Conservation (phyloP, 169 alveolate species). For the Eimeria maxima region DNA sequence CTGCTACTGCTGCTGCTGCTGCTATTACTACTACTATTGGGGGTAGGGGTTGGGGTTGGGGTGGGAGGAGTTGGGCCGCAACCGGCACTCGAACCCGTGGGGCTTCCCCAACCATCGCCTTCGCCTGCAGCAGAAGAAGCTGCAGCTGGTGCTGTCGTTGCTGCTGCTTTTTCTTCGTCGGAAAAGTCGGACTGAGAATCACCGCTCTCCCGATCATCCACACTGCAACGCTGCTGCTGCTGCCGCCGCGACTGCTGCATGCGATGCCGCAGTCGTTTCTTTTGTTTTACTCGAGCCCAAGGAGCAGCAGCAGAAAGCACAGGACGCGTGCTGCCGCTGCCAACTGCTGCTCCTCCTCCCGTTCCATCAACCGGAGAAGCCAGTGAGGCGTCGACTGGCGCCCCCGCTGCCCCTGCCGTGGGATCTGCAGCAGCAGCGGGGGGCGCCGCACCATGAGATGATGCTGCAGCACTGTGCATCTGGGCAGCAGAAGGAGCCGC, state of each 20-base stretch:
- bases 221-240: not conserved
- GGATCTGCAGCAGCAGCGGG: not conserved
- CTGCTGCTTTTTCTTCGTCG: constrained; percentile 4
- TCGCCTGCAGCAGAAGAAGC: not conserved
- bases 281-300: constrained; percentile 12
- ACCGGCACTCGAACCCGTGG: not conserved
- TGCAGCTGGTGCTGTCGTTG: constrained; percentile 35
- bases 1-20: not conserved
- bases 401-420: not conserved
- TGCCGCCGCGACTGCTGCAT: constrained; percentile 50
- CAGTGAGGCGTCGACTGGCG: not conserved
- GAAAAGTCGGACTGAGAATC: not conserved
- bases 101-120: not conserved
- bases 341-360: not conserved
- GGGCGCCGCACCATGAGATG: no score
- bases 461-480: no score
- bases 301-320: constrained; percentile 11
- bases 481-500: no score
- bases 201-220: constrained; percentile 4
- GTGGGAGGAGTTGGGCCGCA: no score
- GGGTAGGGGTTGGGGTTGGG: no score
- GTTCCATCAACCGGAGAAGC: not conserved
- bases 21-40: not conserved
- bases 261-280: constrained; percentile 59
- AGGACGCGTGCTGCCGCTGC: not conserved